Conservation (phyloP, 1,139 yeast species). For the Blastobotrys capitulatus region DNA sequence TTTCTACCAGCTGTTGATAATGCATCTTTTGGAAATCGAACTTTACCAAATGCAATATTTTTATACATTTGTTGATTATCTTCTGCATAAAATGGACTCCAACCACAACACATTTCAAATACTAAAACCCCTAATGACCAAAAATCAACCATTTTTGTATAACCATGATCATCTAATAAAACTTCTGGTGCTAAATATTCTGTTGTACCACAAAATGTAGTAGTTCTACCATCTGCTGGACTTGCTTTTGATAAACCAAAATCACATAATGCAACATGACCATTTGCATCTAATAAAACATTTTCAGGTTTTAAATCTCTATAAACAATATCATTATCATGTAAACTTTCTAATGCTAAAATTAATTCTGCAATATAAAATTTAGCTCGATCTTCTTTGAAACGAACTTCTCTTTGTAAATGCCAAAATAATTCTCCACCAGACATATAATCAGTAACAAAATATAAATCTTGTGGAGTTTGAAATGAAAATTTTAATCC, state of each 20-base stretch:
- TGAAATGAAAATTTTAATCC: constrained; percentile 94
- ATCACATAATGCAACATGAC: constrained; percentile 94
- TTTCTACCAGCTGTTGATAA: constrained; percentile 87
- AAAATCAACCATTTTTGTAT: constrained; percentile 93
- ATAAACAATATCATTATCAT: constrained; percentile 87
- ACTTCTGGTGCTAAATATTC: constrained; percentile 96
- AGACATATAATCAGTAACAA: constrained; percentile 96
- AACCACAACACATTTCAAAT: constrained; percentile 97
- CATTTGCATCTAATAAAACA: constrained; percentile 88
- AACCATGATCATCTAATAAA: constrained; percentile 86
- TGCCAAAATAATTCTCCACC: constrained; percentile 99
- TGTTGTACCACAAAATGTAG: constrained; percentile 96
- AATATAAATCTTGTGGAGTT: constrained; percentile 83
- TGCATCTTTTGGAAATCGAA: constrained; percentile 92
- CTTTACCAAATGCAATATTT: constrained; percentile 97
- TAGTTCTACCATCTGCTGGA: constrained; percentile 84
- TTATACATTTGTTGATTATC: constrained; percentile 98
- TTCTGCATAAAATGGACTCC: constrained; percentile 99
- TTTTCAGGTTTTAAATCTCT: constrained; percentile 95
- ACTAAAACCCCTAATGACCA: constrained; percentile 95
- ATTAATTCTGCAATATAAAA: constrained; percentile 95
- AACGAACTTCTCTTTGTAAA: constrained; percentile 91
- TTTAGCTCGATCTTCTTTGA: constrained; percentile 86
- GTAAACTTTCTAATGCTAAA: constrained; percentile 84
- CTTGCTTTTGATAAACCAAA: constrained; percentile 95